These are phyloP conservation scores for Pseudocercospora pini-densiflorae DNA, from an alignment of 2,329 filamentous ascomycete species.

Conservation along the genomic window DNA sequence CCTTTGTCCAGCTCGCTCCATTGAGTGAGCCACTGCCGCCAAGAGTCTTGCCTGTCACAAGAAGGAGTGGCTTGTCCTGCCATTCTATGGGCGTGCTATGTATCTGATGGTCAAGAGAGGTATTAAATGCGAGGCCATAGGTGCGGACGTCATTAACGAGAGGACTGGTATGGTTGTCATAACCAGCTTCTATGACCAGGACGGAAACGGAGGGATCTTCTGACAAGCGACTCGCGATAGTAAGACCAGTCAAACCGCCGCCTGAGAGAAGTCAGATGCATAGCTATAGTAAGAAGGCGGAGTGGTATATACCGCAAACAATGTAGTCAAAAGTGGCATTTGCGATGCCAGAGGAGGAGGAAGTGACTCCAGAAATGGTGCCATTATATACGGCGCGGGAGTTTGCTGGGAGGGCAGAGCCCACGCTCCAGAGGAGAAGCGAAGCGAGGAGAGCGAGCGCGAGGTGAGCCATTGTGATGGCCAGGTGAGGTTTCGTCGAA, in stretches of 20 bases:
- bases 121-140: slow-evolving; percentile 31
- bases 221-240: slow-evolving; percentile 31
- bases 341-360: slow-evolving; percentile 18
- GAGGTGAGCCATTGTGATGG: not conserved
- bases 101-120: slow-evolving; percentile 31
- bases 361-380: slow-evolving; percentile 21
- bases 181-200: slow-evolving; percentile 32
- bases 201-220: slow-evolving; percentile 31
- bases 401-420: slow-evolving; percentile 9
- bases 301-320: slow-evolving; percentile 24
- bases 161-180: slow-evolving; percentile 26
- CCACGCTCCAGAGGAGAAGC: not conserved
- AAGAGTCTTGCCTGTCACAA: slow-evolving; percentile 35
- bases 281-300: not conserved
- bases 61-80: slow-evolving; percentile 28
- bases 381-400: not conserved
- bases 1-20: slow-evolving; percentile 38
- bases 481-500: not conserved
- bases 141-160: slow-evolving; percentile 31
- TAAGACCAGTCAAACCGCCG: slow-evolving; percentile 34
- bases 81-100: slow-evolving; percentile 28
- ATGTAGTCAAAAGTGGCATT: slow-evolving; percentile 32
- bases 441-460: not conserved
- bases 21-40: slow-evolving; percentile 35
- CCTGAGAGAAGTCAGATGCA: not conserved